Conservation (phyloP, 805 yeast genomes). For the Zygoascus biomembranicola region DNA sequence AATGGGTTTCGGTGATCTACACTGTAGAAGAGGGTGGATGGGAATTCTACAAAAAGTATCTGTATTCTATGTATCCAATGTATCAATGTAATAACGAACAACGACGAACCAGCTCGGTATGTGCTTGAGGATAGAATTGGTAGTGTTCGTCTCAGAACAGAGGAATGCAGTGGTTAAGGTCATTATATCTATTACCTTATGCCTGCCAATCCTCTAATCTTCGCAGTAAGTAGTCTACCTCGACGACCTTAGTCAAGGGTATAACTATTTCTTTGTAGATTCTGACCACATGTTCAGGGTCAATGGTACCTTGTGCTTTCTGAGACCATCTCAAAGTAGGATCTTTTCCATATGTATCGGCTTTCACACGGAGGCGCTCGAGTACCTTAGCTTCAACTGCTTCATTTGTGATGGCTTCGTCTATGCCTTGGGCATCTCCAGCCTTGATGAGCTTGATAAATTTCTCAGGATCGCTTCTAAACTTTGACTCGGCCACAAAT, state of each 20-base stretch:
- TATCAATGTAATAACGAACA: too few species aligned
- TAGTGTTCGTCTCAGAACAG: neutral
- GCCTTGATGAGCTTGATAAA: conserved; percentile 58
- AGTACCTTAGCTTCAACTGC: conserved; percentile 82
- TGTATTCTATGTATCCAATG: too few species aligned
- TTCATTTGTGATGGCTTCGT: conserved; percentile 72
- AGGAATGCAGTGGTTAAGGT: neutral
- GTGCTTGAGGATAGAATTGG: too few species aligned
- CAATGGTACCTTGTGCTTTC: conserved; percentile 57
- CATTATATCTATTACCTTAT: neutral
- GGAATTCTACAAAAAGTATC: too few species aligned
- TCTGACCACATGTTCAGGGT: conserved; percentile 72
- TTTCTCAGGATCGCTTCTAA: conserved; percentile 52
- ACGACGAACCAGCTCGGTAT: too few species aligned
- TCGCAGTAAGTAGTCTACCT: conserved; percentile 80
- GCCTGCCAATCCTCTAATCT: conserved; percentile 55
- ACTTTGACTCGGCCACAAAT: conserved; percentile 96
- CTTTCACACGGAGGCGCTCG: conserved; percentile 69
- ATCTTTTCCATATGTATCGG: conserved; percentile 79
- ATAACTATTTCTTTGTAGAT: conserved; percentile 84
- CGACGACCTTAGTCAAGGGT: conserved; percentile 92
- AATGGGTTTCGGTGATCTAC: neutral
- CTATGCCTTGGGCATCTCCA: conserved; percentile 64
- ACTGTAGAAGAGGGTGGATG: too few species aligned
- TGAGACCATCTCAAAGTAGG: conserved; percentile 71